Conservation (phyloP, 1,284 basidiomycete species). For the Puccinia hordei region DNA sequence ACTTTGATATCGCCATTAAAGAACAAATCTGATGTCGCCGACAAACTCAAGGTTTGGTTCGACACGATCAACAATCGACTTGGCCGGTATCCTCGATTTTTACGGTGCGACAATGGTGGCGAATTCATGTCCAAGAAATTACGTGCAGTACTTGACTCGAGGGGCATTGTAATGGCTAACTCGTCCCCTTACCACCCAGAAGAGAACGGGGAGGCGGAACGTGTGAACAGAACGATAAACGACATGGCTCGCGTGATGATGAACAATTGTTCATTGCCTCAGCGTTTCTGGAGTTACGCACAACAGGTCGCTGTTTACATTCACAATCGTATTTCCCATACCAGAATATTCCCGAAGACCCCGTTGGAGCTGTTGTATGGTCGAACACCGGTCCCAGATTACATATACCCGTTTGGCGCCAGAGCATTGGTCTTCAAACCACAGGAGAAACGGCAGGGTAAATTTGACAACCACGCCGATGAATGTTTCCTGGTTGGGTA, state of each 20-base stretch:
- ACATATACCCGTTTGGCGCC: background rate
- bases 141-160: background rate
- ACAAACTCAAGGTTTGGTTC: background rate
- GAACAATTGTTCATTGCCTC: background rate
- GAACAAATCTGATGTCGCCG: background rate
- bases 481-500: conserved; percentile 15
- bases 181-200: background rate
- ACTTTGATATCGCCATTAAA: background rate
- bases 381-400: background rate
- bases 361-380: background rate
- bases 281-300: conserved; percentile 3
- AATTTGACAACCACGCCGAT: background rate
- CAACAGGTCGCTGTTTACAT: background rate
- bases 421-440: background rate
- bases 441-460: background rate
- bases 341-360: background rate
- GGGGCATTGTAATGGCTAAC: background rate
- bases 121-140: conserved; percentile 5
- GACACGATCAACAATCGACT: background rate
- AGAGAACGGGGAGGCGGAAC: conserved; percentile 1
- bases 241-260: conserved; percentile 21
- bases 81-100: background rate
- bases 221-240: conserved; percentile 11
- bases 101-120: background rate
- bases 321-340: conserved; percentile 4